Evolutionary conservation across 495 filamentous ascomycete genomes (phyloP), one percentile per base, ranked within the genome.

Genomic region (Hapsidospora chrysogenum): DNA sequence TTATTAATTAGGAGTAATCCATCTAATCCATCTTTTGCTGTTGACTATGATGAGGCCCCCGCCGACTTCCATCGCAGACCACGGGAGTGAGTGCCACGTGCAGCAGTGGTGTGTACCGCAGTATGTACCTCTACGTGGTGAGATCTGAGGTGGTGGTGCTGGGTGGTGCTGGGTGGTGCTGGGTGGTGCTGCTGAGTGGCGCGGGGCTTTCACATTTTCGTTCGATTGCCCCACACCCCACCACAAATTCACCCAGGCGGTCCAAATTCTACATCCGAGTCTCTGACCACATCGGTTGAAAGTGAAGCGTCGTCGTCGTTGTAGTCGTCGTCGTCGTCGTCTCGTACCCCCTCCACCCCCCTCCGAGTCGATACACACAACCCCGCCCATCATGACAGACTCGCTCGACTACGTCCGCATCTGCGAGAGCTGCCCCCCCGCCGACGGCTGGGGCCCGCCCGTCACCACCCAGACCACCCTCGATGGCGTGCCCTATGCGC

Each of bases 401-500:
- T 36, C 43, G 3, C 15, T 36, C 25, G 53, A 51, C 39, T 36
- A 26, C 17, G 50, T 46, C 33, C 56, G 61, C 32, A 56, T 72
- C 30, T 48, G 61, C 42, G 66, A 72, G 48, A 54, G 74, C 41
- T 72, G 75, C 48, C 53, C 68, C 30, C 45, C 49, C 18, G 61
- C 63, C 40, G 75, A 72, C 42, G 81, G 81, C 46, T 97, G 89
- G 89, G 89, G 89, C 22, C 89, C 89, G 37, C 59, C 80, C 36
- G 69, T 74, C 35, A 73, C 83, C 17, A 69, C 58, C 41, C 84
- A 93, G 47, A 89, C 84, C 36, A 87, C 78, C 36, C 66, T 97
- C 39, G 74, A 86, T 48, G 89, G 92, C 50, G 85, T 96, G 21
- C 89, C 89, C 3, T 97, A 94, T 45, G 87, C 87, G 32, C 87